A percentile compares a stretch with the other conserved stretches of the same genome.
phyloP scores from a whole-genome alignment of 768 basidiomycete genomes.

The Collybia sordida region DNA sequence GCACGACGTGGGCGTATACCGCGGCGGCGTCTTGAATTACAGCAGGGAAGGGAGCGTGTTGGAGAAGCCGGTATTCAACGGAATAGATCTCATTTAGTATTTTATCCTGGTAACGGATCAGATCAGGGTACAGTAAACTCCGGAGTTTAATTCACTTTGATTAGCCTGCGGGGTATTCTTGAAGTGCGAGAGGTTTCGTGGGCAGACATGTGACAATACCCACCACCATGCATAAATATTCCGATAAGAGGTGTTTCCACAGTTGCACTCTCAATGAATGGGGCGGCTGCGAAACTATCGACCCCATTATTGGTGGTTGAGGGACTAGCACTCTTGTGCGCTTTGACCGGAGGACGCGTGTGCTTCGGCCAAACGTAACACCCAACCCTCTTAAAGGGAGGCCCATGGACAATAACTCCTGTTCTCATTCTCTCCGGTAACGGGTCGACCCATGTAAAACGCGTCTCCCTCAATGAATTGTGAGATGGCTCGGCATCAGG shows the following conservation, averaged over 20 bases:
- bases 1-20: conserved; percentile 47
- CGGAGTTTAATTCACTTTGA: conserved; percentile 25
- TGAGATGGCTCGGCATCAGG: conserved; percentile 35
- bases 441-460: conserved; percentile 49
- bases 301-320: background rate
- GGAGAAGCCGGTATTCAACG: conserved; percentile 53
- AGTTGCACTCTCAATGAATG: conserved; percentile 23
- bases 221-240: conserved; percentile 55
- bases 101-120: conserved; percentile 18
- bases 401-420: conserved; percentile 39
- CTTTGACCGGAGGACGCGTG: conserved; percentile 12
- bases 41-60: conserved; percentile 53
- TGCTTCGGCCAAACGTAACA: conserved; percentile 48
- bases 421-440: conserved; percentile 37
- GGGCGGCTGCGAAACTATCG: background rate
- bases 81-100: conserved; percentile 37
- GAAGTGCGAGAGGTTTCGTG: conserved; percentile 49
- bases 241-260: conserved; percentile 37
- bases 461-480: conserved; percentile 38
- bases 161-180: conserved; percentile 44
- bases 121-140: no score
- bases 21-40: conserved; percentile 53
- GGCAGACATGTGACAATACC: conserved; percentile 58
- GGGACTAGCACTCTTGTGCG: conserved; percentile 1
- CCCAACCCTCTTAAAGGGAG: conserved; percentile 43